phyloP scores from a whole-genome alignment of 345 rosid genomes.

The Gossypium rotundifolium region DNA sequence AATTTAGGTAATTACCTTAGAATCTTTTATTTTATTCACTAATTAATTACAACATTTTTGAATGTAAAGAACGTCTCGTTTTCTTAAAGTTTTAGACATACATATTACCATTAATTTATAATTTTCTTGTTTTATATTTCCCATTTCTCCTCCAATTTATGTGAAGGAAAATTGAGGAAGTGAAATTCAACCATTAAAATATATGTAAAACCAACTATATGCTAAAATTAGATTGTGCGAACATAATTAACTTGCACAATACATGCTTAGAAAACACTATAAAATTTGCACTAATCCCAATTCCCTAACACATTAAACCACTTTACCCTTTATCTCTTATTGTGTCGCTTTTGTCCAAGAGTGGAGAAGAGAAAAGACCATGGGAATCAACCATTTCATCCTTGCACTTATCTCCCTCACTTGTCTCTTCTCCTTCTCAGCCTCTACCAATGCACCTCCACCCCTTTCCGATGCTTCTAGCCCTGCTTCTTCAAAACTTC shows the following conservation, averaged over 20 bases:
- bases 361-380: constrained; percentile 6
- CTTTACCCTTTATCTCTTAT: neutral
- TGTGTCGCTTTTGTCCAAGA: neutral
- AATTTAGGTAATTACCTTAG: no score
- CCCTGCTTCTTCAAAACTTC: neutral
- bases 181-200: neutral
- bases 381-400: constrained; percentile 15
- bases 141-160: no score
- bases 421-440: constrained; percentile 6
- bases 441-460: neutral
- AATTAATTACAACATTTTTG: no score
- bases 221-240: neutral
- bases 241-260: neutral
- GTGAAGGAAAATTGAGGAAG: neutral
- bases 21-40: no score
- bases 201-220: neutral
- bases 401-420: constrained; percentile 12
- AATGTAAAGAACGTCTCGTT: no score
- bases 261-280: neutral
- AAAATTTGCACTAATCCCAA: neutral
- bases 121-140: no score
- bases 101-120: no score
- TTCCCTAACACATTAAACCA: neutral
- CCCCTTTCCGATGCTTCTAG: neutral
- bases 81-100: no score